Evolutionary conservation across 2,329 filamentous ascomycete species (phyloP), one percentile per base, ranked within the genome.

Genomic region (Incumbomyces lentus): DNA sequence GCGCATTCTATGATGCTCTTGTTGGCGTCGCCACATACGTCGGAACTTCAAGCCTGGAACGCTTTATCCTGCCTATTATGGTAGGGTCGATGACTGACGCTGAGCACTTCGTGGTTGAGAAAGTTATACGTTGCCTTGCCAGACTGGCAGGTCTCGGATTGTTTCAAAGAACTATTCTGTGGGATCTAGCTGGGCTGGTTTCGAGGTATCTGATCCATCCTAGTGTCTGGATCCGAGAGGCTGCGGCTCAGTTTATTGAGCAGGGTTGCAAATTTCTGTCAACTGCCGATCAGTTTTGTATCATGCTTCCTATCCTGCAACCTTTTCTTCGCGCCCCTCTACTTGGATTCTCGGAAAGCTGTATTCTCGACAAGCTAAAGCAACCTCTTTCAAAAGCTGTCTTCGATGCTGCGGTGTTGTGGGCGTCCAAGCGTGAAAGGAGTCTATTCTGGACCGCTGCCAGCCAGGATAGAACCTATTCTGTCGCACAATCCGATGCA

Each of bases 51-150:
- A 93, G 83, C 55, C 68, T 98, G 29, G 92, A 98, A 64, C 88
- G 94, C 55, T 98, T 95, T 57, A 94, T 96, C 53, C 68, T 98
- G 19, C 92, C 93, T 1, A 72, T 98, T 12, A 95, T 98, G 87
- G 77, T 95, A 2, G 92, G 95, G 63, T 90, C 92, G 6, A 71
- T 98, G 57, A 87, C 88, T 1, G 92, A 98, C 55, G 79, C 86
- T 0, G 92, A 98, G 64, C 90, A 95, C 57, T 90, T 86, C 60
- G 92, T 98, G 1, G 82, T 98, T 11, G 88, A 95, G 59, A 86
- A 85, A 47, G 89, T 90, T 1, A 72, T 98, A 26, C 81, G 92
- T 54, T 92, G 90, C 0, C 72, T 98, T 40, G 86, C 88, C 2
- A 83, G 86, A 49, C 86, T 98, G 70, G 88, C 90, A 7, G 82